Evolutionary conservation across 495 filamentous ascomycete genomes (phyloP).

Genomic region (Astrothelium subdiscretum): DNA sequence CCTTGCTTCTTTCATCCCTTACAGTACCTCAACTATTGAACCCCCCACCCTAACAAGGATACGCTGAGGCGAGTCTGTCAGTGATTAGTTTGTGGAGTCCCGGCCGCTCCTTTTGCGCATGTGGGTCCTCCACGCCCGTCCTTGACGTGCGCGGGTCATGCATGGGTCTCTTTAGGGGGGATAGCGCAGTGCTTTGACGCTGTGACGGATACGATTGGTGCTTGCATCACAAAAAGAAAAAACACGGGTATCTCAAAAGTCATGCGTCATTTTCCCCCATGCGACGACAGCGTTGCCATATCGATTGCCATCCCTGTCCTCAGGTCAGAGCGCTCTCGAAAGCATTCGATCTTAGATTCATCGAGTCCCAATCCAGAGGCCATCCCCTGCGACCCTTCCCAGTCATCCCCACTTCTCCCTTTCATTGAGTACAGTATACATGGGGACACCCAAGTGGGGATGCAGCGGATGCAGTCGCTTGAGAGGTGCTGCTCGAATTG

Average conservation of each 20-base stretch:
- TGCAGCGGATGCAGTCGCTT: not conserved
- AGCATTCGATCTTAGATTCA: not conserved
- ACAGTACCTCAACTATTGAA: not conserved
- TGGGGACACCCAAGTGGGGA: not conserved
- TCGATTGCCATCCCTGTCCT: not conserved
- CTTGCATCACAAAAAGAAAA: not conserved
- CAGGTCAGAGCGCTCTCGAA: not conserved
- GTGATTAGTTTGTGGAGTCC: not conserved
- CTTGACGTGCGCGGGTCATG: not conserved
- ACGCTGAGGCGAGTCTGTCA: not conserved
- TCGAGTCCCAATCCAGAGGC: slow-evolving; percentile 2
- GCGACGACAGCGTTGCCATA: not conserved
- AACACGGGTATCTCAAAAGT: not conserved
- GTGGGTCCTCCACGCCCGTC: not conserved
- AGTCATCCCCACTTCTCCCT: not conserved
- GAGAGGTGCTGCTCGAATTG: too few relatives aligned
- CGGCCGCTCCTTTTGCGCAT: not conserved
- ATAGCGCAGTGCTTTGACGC: not conserved
- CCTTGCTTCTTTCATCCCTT: not conserved
- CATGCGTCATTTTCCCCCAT: not conserved
- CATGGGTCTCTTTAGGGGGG: not conserved
- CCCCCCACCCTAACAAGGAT: not conserved
- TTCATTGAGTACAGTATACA: not conserved
- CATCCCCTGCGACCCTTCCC: not conserved
- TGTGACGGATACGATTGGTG: not conserved